Conservation (phyloP, 768 basidiomycete genomes). For the Mycena vitilis region DNA sequence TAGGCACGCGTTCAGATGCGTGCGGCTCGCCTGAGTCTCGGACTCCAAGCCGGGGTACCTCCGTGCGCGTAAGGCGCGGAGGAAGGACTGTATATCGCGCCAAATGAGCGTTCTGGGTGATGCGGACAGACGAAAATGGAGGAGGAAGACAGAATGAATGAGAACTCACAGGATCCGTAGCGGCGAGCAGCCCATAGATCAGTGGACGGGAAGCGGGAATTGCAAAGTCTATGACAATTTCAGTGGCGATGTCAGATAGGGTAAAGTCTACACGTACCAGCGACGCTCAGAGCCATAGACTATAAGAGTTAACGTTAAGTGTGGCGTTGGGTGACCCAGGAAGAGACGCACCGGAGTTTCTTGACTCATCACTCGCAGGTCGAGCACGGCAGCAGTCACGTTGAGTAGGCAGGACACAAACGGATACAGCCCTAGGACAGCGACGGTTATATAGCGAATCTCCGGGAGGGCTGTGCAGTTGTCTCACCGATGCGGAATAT, state of each 20-base stretch:
- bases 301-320: not conserved
- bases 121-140: too few species aligned
- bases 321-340: not conserved
- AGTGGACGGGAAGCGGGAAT: not conserved
- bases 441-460: not conserved
- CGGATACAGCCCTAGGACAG: not conserved
- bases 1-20: too few species aligned
- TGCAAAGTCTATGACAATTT: not conserved
- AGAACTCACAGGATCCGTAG: not conserved
- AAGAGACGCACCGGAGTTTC: not conserved
- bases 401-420: not conserved
- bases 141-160: too few species aligned
- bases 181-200: slow-evolving; percentile 2
- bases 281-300: not conserved
- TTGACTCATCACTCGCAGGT: not conserved
- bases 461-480: not conserved
- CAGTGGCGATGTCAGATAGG: not conserved
- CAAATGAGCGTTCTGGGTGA: too few species aligned
- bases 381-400: not conserved
- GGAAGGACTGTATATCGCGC: too few species aligned
- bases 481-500: slow-evolving; percentile 1
- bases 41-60: too few species aligned
- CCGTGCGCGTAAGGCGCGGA: too few species aligned
- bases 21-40: too few species aligned
- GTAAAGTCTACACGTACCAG: not conserved